phyloP scores from a whole-genome alignment of 352 stramenopile species.

The Globisporangium cystogenes region DNA sequence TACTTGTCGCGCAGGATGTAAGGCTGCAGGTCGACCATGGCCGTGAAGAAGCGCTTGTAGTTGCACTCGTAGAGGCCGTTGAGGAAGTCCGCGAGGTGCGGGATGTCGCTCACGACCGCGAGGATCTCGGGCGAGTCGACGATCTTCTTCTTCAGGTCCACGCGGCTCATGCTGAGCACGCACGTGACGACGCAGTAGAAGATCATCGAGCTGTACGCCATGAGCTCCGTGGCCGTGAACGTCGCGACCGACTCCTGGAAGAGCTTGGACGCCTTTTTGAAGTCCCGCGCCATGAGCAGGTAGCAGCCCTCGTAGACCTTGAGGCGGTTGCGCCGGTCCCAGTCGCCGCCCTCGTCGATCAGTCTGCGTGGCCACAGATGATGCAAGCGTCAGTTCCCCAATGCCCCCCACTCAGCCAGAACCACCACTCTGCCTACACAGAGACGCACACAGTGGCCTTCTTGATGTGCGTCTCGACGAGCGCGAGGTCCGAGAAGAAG shows the following conservation, averaged over 20 bases:
- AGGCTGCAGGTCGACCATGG: conserved; percentile 84
- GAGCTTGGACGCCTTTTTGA: conserved; percentile 90
- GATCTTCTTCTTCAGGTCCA: conserved; percentile 96
- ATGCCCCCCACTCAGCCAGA: too few relatives aligned
- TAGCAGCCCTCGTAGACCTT: conserved; percentile 98
- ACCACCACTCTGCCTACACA: too few relatives aligned
- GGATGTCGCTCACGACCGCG: conserved; percentile 84
- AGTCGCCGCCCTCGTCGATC: conserved; percentile 96
- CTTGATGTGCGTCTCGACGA: conserved; percentile 86
- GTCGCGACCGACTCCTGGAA: conserved; percentile 97
- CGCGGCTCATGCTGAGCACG: conserved; percentile 90
- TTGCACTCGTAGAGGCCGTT: conserved; percentile 97
- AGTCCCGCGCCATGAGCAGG: conserved; percentile 90
- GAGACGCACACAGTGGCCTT: conserved; percentile 67
- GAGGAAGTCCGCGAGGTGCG: conserved; percentile 81
- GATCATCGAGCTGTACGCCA: conserved; percentile 97
- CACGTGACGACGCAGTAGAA: conserved; percentile 97
- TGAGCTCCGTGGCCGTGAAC: conserved; percentile 98
- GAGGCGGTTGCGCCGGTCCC: conserved; percentile 97
- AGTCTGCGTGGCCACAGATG: too few relatives aligned
- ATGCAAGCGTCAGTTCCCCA: too few relatives aligned
- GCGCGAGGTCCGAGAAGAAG: conserved; percentile 82
- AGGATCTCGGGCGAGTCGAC: conserved; percentile 97
- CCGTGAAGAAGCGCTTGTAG: conserved; percentile 96
- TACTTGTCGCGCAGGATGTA: conserved; percentile 92